Conservation (phyloP, 352 stramenopile genomes). For the Globisporangium viniferum region DNA sequence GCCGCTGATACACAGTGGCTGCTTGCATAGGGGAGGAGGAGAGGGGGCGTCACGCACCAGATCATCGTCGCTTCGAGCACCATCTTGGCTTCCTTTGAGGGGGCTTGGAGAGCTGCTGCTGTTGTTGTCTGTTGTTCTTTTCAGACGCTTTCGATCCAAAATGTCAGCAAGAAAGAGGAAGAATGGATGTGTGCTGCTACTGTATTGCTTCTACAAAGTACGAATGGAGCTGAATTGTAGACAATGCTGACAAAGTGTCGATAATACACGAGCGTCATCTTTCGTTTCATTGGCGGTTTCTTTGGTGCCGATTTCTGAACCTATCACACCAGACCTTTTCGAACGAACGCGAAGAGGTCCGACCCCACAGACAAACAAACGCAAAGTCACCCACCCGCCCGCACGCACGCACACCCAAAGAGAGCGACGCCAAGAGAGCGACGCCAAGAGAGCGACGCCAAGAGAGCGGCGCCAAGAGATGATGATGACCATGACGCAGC, state of each 20-base stretch:
- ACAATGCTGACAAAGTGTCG: neutral
- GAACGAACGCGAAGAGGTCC: slow-evolving; percentile 12
- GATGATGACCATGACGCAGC: slow-evolving; percentile 12
- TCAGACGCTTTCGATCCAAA: slow-evolving; percentile 5
- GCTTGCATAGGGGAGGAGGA: neutral
- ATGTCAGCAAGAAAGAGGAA: neutral
- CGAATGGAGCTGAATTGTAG: neutral
- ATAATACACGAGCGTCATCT: no score
- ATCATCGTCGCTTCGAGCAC: slow-evolving; percentile 89
- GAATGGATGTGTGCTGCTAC: neutral
- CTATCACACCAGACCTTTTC: slow-evolving; percentile 3
- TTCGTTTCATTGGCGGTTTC: neutral
- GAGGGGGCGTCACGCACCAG: slow-evolving; percentile 40
- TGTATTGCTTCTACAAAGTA: neutral
- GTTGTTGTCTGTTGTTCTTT: slow-evolving; percentile 7
- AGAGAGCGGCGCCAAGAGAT: neutral
- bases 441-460: no score
- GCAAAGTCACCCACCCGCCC: neutral
- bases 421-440: neutral
- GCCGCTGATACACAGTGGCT: neutral
- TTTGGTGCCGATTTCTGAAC: neutral
- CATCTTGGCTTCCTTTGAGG: slow-evolving; percentile 35
- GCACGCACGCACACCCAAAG: neutral
- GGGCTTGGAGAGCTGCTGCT: slow-evolving; percentile 11
- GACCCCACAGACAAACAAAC: neutral